Percentiles rank a stretch among this genome's conserved stretches.
Conservation (phyloP, 2,329 filamentous ascomycete species). For the Capronia epimyces region DNA sequence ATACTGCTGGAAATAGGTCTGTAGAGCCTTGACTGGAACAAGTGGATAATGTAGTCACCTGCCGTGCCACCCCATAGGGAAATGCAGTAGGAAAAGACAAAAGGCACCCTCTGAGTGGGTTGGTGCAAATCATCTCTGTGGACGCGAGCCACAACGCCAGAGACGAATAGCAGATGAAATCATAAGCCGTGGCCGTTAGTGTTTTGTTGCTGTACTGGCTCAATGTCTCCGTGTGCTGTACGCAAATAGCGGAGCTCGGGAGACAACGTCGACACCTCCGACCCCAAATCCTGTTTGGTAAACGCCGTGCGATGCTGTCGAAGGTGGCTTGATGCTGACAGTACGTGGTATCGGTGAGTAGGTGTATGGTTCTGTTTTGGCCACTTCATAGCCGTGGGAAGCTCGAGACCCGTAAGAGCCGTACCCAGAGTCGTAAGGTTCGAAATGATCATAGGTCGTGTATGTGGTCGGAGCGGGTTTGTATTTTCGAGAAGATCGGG, state of each 20-base stretch:
- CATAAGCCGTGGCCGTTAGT: not conserved
- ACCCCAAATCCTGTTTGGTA: constrained; percentile 20
- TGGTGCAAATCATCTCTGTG: too few species aligned
- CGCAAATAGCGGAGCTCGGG: constrained; percentile 15
- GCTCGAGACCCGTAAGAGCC: constrained; percentile 23
- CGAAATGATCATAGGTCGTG: constrained; percentile 16
- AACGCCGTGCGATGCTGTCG: constrained; percentile 8
- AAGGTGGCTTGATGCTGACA: constrained; percentile 13
- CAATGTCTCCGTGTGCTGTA: constrained; percentile 16
- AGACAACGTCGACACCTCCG: constrained; percentile 17
- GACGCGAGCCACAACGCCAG: too few species aligned
- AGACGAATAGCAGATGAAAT: too few species aligned
- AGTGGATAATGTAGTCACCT: not conserved
- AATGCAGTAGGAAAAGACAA: not conserved
- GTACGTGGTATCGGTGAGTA: constrained; percentile 17
- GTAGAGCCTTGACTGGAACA: constrained; percentile 19
- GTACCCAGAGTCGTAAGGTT: constrained; percentile 23
- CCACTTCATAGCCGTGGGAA: constrained; percentile 16
- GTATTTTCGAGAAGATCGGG: constrained; percentile 18
- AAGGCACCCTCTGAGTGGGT: not conserved
- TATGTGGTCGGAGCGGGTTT: constrained; percentile 13
- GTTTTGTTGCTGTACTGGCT: not conserved
- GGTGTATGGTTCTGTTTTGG: constrained; percentile 21
- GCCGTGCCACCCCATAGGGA: not conserved
- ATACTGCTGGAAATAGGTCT: not conserved